Evolutionary conservation across 2,329 filamentous ascomycete species (phyloP).

Genomic region (Byssochlamys sp.): DNA sequence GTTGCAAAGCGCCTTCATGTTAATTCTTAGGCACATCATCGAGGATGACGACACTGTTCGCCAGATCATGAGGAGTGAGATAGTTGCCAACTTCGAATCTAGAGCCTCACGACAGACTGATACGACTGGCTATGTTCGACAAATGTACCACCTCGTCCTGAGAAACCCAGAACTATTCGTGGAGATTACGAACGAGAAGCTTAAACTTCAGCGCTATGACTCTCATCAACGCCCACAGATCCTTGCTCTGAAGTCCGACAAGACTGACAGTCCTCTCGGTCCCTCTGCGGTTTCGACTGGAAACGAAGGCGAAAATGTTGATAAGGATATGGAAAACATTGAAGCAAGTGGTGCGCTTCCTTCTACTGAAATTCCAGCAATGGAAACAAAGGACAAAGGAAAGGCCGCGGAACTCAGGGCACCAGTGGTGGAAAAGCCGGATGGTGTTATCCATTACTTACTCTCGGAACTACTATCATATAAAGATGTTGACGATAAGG

Average conservation of each 20-base stretch:
- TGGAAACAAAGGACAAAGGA: slow-evolving; percentile 23
- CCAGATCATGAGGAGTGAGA: slow-evolving; percentile 85
- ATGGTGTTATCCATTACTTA: slow-evolving; percentile 90
- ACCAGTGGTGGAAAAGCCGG: slow-evolving; percentile 80
- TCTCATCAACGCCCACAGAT: slow-evolving; percentile 44
- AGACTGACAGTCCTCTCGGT: slow-evolving; percentile 16
- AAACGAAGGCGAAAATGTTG: slow-evolving; percentile 17
- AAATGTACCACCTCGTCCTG: slow-evolving; percentile 68
- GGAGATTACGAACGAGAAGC: slow-evolving; percentile 72
- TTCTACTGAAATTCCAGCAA: slow-evolving; percentile 3
- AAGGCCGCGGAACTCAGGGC: slow-evolving; percentile 66
- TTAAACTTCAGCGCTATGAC: slow-evolving; percentile 61
- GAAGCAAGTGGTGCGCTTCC: slow-evolving; percentile 6
- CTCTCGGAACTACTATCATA: slow-evolving; percentile 87
- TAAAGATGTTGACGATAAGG: slow-evolving; percentile 82
- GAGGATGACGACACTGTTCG: slow-evolving; percentile 87
- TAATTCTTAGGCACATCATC: slow-evolving; percentile 81
- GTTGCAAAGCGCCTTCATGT: slow-evolving; percentile 66
- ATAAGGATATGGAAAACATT: slow-evolving; percentile 23
- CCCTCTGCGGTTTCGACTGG: slow-evolving; percentile 12
- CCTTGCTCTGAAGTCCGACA: slow-evolving; percentile 44
- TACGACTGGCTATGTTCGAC: slow-evolving; percentile 61
- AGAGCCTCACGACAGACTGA: slow-evolving; percentile 53
- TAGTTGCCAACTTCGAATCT: slow-evolving; percentile 63
- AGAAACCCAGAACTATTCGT: slow-evolving; percentile 79